phyloP scores from a whole-genome alignment of 2,329 filamentous ascomycete species.

The Botryosphaeria dothidea region DNA sequence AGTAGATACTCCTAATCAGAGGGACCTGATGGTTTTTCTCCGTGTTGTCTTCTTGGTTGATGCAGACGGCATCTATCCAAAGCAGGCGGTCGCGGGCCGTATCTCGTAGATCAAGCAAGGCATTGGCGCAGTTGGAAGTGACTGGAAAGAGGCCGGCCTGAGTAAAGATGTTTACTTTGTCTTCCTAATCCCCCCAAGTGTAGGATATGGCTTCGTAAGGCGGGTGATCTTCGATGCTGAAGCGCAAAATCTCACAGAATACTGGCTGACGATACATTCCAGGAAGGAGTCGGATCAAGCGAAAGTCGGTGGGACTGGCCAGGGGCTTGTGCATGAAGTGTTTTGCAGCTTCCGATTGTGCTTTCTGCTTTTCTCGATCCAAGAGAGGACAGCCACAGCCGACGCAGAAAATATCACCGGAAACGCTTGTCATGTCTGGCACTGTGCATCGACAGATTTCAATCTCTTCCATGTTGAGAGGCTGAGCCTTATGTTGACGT shows the following conservation, averaged over 20 bases:
- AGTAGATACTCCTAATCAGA: not conserved
- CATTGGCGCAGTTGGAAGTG: not conserved
- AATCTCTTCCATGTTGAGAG: not conserved
- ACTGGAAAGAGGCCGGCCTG: not conserved
- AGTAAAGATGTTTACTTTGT: not conserved
- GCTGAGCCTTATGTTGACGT: too few species aligned
- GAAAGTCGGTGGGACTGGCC: not conserved
- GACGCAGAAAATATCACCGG: not conserved
- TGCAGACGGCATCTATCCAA: constrained; percentile 15
- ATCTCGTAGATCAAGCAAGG: not conserved
- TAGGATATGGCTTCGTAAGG: constrained; percentile 23
- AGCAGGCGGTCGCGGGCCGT: not conserved
- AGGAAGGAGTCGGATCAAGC: not conserved
- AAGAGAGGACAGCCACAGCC: not conserved
- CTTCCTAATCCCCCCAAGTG: constrained; percentile 20
- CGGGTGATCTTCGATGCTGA: not conserved
- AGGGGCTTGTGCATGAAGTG: not conserved
- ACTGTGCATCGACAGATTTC: not conserved
- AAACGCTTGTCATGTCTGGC: not conserved
- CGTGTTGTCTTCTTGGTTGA: not conserved
- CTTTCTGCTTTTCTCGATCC: too few species aligned
- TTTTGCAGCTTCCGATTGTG: not conserved
- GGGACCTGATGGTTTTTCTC: constrained; percentile 7
- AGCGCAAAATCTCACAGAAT: not conserved
- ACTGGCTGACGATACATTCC: not conserved